Conservation (phyloP, 345 rosid genomes). For the Draba incana region DNA sequence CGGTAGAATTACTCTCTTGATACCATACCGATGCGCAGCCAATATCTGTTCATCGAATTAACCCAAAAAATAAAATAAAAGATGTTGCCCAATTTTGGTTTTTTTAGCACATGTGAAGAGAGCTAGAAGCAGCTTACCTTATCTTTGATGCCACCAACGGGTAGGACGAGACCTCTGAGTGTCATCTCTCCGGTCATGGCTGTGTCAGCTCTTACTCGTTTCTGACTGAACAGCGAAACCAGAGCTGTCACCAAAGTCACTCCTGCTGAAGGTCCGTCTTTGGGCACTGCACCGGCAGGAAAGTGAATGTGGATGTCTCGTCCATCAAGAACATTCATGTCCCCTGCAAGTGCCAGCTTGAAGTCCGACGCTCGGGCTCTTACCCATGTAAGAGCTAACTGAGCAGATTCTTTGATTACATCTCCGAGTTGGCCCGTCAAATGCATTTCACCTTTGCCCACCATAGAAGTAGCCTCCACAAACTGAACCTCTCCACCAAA, state of each 20-base stretch:
- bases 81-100: constrained; percentile 5
- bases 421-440: constrained; percentile 99
- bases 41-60: constrained; percentile 60
- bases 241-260: constrained; percentile 94
- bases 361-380: constrained; percentile 93
- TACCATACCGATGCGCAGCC: constrained; percentile 93
- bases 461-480: constrained; percentile 92
- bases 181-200: constrained; percentile 99
- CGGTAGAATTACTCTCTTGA: constrained; percentile 93
- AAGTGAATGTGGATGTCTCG: constrained; percentile 96
- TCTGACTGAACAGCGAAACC: constrained; percentile 85
- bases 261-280: constrained; percentile 99
- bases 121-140: constrained; percentile 56
- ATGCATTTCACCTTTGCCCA: constrained; percentile 91
- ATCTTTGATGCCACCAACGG: constrained; percentile 98
- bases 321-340: constrained; percentile 75
- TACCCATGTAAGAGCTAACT: constrained; percentile 98
- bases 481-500: constrained; percentile 99
- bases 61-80: not conserved
- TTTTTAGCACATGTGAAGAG: constrained; percentile 11
- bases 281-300: constrained; percentile 97
- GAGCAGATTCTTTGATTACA: constrained; percentile 98
- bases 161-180: constrained; percentile 92
- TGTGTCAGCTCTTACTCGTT: constrained; percentile 91
- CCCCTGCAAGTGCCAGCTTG: constrained; percentile 61